Base-by-base conservation (phyloP, 2,329 filamentous ascomycete genomes). In the Meredithiella fracta region DNA sequence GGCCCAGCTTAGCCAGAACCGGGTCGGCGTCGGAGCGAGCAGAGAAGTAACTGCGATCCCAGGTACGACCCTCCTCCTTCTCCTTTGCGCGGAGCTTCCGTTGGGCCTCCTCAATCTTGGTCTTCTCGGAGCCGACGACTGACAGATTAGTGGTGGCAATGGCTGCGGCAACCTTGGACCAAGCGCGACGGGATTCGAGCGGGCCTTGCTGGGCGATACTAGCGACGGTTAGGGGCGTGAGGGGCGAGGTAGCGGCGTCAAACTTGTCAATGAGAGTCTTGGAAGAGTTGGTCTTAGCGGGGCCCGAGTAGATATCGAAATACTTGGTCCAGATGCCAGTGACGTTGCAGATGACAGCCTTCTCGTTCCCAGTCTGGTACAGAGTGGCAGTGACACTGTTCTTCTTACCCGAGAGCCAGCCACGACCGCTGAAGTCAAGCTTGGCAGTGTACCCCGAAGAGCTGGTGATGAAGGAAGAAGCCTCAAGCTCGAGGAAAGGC, bases 361-460 rank as follows among this genome's bases (percentile, higher is more conserved):
- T 85, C 68, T 83, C 87, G 69, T 74, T 73, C 71, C 80, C 70
- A 68, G 86, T 80, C 15, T 73, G 76, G 70, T 85, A 89, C 57
- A 97, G 67, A 23, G 74, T 75, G 14, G 89, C 91, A 11, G 74
- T 80, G 67, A 97, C 88, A 57, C 78, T 85, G 72, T 97, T 97
- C 74, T 95, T 96, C 76, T 94, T 94, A 62, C 91, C 92, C 49
- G 85, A 89, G 8, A 98, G 70, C 91, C 91, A 98, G 58, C 91
- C 91, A 67, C 88, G 91, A 64, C 91, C 90, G 59, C 81, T 85
- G 72, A 95, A 98, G 67, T 95, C 88, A 64, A 97, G 86, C 71
- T 88, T 90, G 61, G 87, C 79, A 3, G 88, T 85, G 71, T 84
- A 96, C 54, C 92, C 91, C 1, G 83, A 85, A 23, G 85, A 92